These are phyloP conservation scores for Ascochyta rabiei DNA, from an alignment of 2,329 filamentous ascomycete species.

Conservation along the genomic window DNA sequence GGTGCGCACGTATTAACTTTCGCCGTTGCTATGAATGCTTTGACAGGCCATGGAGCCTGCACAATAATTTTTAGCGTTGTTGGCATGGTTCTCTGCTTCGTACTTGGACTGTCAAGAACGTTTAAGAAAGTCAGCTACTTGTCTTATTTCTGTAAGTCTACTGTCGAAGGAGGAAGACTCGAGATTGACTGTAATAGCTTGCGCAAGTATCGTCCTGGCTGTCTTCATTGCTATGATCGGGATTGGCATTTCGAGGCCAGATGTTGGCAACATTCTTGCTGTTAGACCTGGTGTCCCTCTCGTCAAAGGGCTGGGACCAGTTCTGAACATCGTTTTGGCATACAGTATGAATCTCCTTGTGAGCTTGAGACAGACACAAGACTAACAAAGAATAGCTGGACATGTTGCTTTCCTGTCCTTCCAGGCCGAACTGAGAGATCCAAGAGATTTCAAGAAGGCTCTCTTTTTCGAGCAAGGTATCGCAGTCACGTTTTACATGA, in stretches of 20 bases:
- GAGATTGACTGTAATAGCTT: constrained; percentile 52
- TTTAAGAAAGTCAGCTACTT: constrained; percentile 67
- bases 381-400: constrained; percentile 47
- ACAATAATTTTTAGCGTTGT: constrained; percentile 69
- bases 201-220: constrained; percentile 66
- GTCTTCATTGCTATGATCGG: constrained; percentile 71
- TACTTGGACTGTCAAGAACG: constrained; percentile 66
- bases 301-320: constrained; percentile 35
- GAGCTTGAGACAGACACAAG: background rate
- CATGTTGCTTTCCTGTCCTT: constrained; percentile 73
- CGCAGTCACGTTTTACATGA: constrained; percentile 67
- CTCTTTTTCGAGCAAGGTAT: constrained; percentile 65
- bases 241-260: constrained; percentile 60
- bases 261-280: constrained; percentile 36
- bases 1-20: constrained; percentile 75
- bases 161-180: background rate
- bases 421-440: constrained; percentile 67
- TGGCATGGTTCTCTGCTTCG: constrained; percentile 63
- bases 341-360: constrained; percentile 56
- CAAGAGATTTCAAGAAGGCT: constrained; percentile 66
- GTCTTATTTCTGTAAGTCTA: constrained; percentile 61
- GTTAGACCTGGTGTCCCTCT: constrained; percentile 29
- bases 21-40: constrained; percentile 69
- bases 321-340: constrained; percentile 71
- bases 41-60: constrained; percentile 67